phyloP scores from a whole-genome alignment of 805 yeast genomes.

The Clavispora santaluciae region DNA sequence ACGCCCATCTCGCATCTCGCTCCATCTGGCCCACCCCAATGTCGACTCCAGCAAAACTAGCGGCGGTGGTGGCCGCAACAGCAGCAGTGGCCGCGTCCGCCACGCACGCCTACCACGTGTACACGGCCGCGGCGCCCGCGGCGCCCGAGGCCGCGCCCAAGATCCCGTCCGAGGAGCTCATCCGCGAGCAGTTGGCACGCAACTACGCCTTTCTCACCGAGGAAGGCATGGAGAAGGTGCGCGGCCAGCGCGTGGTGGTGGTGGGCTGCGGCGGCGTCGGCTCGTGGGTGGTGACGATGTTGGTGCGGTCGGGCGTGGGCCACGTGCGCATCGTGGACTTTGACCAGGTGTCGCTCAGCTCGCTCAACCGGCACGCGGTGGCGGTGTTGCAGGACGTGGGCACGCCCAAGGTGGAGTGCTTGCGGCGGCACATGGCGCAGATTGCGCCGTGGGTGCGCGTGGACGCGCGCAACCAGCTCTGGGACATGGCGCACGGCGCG shows the following conservation, averaged over 20 bases:
- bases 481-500: slow-evolving; percentile 65
- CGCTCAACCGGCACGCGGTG: slow-evolving; percentile 90
- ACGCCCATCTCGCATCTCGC: too few relatives aligned
- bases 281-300: slow-evolving; percentile 90
- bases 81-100: slow-evolving; percentile 10
- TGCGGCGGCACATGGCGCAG: slow-evolving; percentile 58
- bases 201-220: slow-evolving; percentile 90
- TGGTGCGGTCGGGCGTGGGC: slow-evolving; percentile 86
- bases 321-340: slow-evolving; percentile 80
- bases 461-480: slow-evolving; percentile 72
- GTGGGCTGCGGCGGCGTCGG: slow-evolving; percentile 99
- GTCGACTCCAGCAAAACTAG: slow-evolving; percentile 6
- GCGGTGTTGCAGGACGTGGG: slow-evolving; percentile 94
- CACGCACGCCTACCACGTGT: slow-evolving; percentile 5
- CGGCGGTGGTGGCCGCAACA: slow-evolving; percentile 10
- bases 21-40: slow-evolving; percentile 1
- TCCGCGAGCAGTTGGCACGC: slow-evolving; percentile 88
- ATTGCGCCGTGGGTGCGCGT: slow-evolving; percentile 94
- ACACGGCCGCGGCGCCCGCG: neutral
- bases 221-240: slow-evolving; percentile 70
- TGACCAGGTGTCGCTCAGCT: slow-evolving; percentile 91
- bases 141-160: neutral
- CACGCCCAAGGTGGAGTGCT: slow-evolving; percentile 77
- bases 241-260: slow-evolving; percentile 68
- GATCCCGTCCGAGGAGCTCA: slow-evolving; percentile 52